Base-by-base conservation (phyloP, 2,329 filamentous ascomycete species). In the Xylaria sp. region DNA sequence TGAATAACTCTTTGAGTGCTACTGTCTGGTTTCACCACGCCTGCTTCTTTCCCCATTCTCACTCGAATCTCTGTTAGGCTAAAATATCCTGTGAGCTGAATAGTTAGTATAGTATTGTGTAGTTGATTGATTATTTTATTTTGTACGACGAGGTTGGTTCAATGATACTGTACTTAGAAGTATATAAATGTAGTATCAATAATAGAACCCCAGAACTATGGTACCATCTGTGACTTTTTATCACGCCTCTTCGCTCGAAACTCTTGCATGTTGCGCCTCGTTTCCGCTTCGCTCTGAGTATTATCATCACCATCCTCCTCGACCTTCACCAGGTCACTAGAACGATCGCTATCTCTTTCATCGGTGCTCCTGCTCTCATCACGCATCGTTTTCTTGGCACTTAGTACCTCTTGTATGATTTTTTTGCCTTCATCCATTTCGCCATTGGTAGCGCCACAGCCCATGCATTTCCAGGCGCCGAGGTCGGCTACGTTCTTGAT, bases 381-480 rank as follows among this genome's bases (percentile, higher is more conserved):
- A 20, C 58, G 54, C 18, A 50, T 34, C 8, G 59, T 51, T 34
- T 71, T 72, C 12, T 64, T 71, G 13, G 59, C 63, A 28, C 73
- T 78, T 1, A 89, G 78, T 0, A 94, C 88, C 76, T 92, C 89
- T 52, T 88, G 87, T 57, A 95, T 84, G 61, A 95, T 91, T 77
- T 91, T 89, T 73, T 89, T 89, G 9, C 90, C 88, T 78, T 95
- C 92, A 70, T 91, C 92, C 75, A 94, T 89, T 76, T 92, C 89
- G 0, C 95, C 95, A 78, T 99, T 99, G 82, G 87, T 87, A 1
- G 89, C 85, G 10, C 91, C 90, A 77, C 96, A 99, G n/a, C 89
- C 89, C 78, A 93, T 92, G 80, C 96, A 99, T 69, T 91, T 90
- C 96, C 96, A 99, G 70, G 86, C 85, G 1, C 95, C 96, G 0